Conservation (phyloP, 257 asterid species). For the Nicotiana noctiflora region DNA sequence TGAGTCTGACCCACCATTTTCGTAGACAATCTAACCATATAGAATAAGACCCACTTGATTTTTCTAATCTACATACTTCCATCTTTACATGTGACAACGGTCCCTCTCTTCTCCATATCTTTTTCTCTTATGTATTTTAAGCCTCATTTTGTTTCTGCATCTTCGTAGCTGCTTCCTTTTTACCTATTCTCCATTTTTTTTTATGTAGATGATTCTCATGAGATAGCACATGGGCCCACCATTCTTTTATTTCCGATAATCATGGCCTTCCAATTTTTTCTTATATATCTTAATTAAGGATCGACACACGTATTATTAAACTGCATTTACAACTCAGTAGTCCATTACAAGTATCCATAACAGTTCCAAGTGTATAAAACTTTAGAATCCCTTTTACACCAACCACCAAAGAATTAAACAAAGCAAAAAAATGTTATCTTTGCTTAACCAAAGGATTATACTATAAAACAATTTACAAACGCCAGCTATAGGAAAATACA, state of each 20-base stretch:
- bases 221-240: background rate
- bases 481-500: background rate
- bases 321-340: background rate
- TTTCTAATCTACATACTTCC: background rate
- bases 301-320: background rate
- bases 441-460: background rate
- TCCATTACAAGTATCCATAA: background rate
- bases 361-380: background rate
- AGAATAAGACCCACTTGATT: constrained; percentile 13
- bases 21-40: background rate
- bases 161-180: constrained; percentile 11
- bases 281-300: background rate
- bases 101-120: constrained; percentile 10
- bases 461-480: background rate
- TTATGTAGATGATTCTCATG: background rate
- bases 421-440: background rate
- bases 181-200: background rate
- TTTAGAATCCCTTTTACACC: background rate
- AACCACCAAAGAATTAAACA: constrained; percentile 1
- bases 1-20: constrained; percentile 7
- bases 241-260: background rate
- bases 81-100: constrained; percentile 23
- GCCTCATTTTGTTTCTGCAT: background rate
- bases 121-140: background rate
- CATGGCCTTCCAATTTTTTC: background rate